Percentiles rank a stretch among this genome's conserved stretches.
Evolutionary conservation across 176 grass and related monocot species (phyloP).

Genomic region (Zoysia japonica): DNA sequence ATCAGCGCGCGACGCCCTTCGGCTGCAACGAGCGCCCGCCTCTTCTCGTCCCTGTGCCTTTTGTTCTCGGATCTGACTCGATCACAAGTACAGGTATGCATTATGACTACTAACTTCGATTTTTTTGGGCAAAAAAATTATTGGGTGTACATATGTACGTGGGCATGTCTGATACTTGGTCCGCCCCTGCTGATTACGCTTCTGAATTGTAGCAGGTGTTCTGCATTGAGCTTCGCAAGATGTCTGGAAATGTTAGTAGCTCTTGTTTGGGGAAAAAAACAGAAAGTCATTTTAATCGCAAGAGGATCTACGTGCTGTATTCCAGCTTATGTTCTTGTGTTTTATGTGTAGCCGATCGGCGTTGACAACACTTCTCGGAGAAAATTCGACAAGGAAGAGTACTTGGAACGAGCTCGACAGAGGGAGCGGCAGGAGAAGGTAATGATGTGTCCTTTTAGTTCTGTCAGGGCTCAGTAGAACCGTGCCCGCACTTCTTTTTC

Average conservation of each 20-base stretch:
- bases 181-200: conserved; percentile 17
- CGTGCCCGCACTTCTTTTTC: conserved; percentile 6
- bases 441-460: background rate
- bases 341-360: conserved; percentile 62
- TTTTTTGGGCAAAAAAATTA: background rate
- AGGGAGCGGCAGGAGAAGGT: conserved; percentile 83
- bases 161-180: background rate
- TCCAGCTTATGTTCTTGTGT: conserved; percentile 25
- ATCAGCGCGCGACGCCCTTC: too few species aligned
- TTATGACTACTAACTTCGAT: background rate
- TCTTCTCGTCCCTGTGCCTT: too few species aligned
- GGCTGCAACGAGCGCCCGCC: too few species aligned
- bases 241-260: conserved; percentile 59
- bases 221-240: conserved; percentile 32
- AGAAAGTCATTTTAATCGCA: background rate
- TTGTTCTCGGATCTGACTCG: too few species aligned
- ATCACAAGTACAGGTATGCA: too few species aligned
- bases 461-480: background rate
- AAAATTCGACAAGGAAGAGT: conserved; percentile 93
- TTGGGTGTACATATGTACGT: too few species aligned
- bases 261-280: background rate
- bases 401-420: conserved; percentile 80
- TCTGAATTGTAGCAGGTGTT: conserved; percentile 16
- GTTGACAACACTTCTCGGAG: conserved; percentile 90
- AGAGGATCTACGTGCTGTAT: background rate